These are phyloP conservation scores for Butyriboletus loyo DNA, from an alignment of 768 basidiomycete genomes.

Conservation along the genomic window DNA sequence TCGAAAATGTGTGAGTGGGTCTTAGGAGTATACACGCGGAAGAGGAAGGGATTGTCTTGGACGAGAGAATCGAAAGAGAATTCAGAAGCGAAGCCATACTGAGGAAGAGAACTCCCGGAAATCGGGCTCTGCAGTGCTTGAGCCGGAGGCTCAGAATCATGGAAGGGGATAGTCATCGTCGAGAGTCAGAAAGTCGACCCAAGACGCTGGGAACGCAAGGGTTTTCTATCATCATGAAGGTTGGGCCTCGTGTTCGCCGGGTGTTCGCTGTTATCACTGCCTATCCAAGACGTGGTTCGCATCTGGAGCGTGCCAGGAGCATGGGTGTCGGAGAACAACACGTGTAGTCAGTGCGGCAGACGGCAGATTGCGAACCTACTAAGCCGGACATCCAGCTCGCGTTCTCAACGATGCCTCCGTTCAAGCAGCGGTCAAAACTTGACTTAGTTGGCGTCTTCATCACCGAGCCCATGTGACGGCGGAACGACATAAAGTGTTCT, in stretches of 20 bases:
- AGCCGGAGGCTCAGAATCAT: constrained; percentile 11
- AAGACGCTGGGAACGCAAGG: constrained; percentile 4
- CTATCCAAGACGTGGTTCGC: constrained; percentile 19
- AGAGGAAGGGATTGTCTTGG: constrained; percentile 68
- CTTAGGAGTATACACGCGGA: constrained; percentile 78
- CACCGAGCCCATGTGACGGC: not conserved
- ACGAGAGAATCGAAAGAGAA: constrained; percentile 60
- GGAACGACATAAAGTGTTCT: not conserved
- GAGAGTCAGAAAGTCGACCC: constrained; percentile 6
- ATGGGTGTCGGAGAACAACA: constrained; percentile 18
- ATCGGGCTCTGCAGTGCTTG: constrained; percentile 23
- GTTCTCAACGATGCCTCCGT: not conserved
- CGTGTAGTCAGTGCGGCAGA: constrained; percentile 21
- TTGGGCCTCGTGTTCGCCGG: constrained; percentile 31
- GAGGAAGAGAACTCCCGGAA: constrained; percentile 45
- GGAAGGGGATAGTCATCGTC: constrained; percentile 26
- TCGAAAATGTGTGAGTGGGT: constrained; percentile 52
- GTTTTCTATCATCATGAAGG: constrained; percentile 28
- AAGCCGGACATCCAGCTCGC: not conserved
- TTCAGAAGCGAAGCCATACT: constrained; percentile 69
- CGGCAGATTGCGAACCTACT: not conserved
- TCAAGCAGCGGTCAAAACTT: not conserved
- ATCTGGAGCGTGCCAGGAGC: not conserved
- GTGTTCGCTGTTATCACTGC: constrained; percentile 32
- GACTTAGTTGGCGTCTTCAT: not conserved